Evolutionary conservation across 352 stramenopile genomes (phyloP).

Genomic region (Discostella stelligera): DNA sequence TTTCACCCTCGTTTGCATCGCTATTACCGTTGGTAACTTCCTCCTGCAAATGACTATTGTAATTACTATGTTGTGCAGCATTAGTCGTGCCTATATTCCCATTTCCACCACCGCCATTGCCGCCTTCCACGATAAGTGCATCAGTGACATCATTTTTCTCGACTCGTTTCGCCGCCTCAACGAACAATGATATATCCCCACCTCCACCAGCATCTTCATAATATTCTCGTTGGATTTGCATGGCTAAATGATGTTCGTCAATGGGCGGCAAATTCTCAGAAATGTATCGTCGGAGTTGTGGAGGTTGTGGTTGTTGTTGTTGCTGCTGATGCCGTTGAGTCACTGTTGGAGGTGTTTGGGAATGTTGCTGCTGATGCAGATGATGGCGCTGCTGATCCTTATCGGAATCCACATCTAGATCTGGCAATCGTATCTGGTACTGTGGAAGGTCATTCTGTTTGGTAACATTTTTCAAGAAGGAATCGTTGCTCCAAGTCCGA

Average conservation of each 20-base stretch:
- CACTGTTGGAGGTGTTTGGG: background rate
- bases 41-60: background rate
- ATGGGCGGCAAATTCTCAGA: background rate
- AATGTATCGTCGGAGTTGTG: background rate
- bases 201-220: background rate
- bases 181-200: background rate
- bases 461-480: conserved; percentile 33
- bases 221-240: conserved; percentile 7
- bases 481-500: conserved; percentile 12
- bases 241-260: background rate
- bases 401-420: background rate
- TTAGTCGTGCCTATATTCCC: background rate
- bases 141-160: background rate
- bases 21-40: background rate
- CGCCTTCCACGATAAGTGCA: background rate
- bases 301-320: background rate
- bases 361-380: background rate
- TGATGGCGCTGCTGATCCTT: background rate
- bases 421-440: conserved; percentile 10
- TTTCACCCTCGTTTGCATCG: background rate
- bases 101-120: background rate
- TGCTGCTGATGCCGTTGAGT: background rate
- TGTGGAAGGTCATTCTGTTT: conserved; percentile 39
- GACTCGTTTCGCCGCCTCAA: background rate
- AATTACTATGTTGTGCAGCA: background rate